phyloP scores from a whole-genome alignment of 148 eudicot species.

The Fagopyrum tataricum region DNA sequence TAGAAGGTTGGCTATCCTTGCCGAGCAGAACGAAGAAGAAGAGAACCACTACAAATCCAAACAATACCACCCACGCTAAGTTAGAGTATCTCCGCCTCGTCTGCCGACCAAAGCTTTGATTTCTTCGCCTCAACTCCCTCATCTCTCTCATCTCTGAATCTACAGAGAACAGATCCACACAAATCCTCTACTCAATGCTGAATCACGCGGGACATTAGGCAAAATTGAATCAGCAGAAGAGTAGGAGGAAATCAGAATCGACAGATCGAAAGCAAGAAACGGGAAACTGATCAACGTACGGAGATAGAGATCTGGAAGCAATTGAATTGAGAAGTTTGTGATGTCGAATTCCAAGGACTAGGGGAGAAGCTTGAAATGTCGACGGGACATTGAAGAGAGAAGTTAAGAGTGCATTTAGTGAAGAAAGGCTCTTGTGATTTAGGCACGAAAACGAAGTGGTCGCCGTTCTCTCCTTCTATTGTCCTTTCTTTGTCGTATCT shows the following conservation, averaged over 20 bases:
- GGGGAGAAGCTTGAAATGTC: background rate
- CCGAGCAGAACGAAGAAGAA: constrained; percentile 51
- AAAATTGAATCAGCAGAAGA: background rate
- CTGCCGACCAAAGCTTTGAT: constrained; percentile 56
- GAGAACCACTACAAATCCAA: constrained; percentile 46
- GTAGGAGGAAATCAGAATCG: background rate
- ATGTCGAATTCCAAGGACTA: background rate
- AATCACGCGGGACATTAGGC: background rate
- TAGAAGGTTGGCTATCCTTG: constrained; percentile 38
- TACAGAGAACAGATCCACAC: background rate
- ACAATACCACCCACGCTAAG: constrained; percentile 50
- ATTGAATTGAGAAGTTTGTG: background rate
- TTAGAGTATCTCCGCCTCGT: constrained; percentile 57
- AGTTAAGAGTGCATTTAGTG: background rate
- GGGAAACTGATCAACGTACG: background rate
- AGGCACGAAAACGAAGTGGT: background rate
- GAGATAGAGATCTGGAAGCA: constrained; percentile 1
- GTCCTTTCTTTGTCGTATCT: background rate
- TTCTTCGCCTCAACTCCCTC: constrained; percentile 48
- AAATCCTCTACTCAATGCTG: background rate
- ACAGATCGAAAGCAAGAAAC: background rate
- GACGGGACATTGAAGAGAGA: background rate
- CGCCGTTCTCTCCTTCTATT: background rate
- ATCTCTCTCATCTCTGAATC: background rate
- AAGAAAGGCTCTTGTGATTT: background rate